Evolutionary conservation across 164 flowering plant species (phyloP), one percentile per base, ranked within the genome.

Genomic region (Echeveria elegans): DNA sequence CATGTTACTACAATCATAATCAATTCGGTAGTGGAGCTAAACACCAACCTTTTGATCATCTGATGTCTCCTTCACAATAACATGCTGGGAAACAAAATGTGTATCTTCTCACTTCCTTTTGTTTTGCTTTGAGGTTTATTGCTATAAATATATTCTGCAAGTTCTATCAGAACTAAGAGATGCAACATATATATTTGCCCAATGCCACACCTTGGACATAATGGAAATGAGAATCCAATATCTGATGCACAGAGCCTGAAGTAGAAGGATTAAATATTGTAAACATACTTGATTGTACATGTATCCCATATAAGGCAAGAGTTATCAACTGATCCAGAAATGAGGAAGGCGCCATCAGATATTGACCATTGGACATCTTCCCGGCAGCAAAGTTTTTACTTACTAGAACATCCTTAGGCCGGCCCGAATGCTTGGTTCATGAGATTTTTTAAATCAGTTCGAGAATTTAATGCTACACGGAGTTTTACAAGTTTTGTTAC

Each of bases 141-240:
- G 32, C 64, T 72, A 74, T 89, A n/a, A n/a, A n/a, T n/a, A 91
- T 32, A 95, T 72, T 23, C 97, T 83, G 68, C 96, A 88, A 66
- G 94, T 82, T 82, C 99, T 83, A 72, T 95, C 99, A 10, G 99
- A 92, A 75, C 99, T 95, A 64, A 95, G 80, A 36, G 99, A 92
- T 62, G 97, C 96, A 68, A n/a, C n/a, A n/a, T n/a, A 79, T 80
- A 80, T 83, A 95, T 59, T 85, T 89, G 40, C 75, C 76, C 77
- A 86, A 72, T 30, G 99, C 89, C 38, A 92, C 99, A 63, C 99
- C 99, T 76, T 95, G 99, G 71, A 95, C 99, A 79, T 95, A 95
- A 82, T 95, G 97, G 66, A 69, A 72, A 83, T 95, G 97, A 30
- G 80, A 82, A 77, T 92, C 97, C 80, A 95, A 77, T 76, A 87